Conservation (phyloP, 179 eudicot species). For the Silene noctiflora region DNA sequence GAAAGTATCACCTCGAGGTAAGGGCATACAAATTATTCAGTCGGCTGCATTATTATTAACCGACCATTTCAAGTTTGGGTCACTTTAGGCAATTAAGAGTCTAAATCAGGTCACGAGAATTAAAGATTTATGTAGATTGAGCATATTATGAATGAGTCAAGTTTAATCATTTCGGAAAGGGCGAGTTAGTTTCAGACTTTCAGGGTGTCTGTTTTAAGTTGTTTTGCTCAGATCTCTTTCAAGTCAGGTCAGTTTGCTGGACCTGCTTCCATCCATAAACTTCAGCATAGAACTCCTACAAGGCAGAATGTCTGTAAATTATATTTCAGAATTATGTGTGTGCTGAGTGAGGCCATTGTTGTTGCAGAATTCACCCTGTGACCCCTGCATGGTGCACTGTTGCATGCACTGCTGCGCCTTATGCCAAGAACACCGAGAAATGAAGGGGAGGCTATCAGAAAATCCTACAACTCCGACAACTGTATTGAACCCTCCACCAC, state of each 20-base stretch:
- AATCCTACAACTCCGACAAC: constrained; percentile 24
- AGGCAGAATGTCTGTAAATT: neutral
- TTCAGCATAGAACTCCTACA: neutral
- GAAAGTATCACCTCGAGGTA: constrained; percentile 68
- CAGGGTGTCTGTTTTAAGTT: no score
- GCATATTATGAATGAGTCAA: no score
- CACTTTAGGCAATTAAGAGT: no score
- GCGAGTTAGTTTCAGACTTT: no score
- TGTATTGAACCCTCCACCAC: constrained; percentile 48
- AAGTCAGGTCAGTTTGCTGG: no score
- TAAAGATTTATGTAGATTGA: no score
- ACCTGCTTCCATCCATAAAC: neutral
- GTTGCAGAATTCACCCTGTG: constrained; percentile 63
- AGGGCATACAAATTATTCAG: neutral
- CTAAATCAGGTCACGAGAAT: no score
- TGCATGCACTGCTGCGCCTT: constrained; percentile 80
- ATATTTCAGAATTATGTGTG: neutral
- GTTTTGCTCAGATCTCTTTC: no score
- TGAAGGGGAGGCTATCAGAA: constrained; percentile 48
- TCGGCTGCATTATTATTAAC: no score
- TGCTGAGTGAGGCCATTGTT: neutral
- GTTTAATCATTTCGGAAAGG: no score
- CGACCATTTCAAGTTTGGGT: no score
- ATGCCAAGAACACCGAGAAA: constrained; percentile 77
- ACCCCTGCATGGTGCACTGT: constrained; percentile 66